These are phyloP conservation scores for Geotrichum macrosporum DNA, from an alignment of 1,139 yeast genomes.

Conservation along the genomic window DNA sequence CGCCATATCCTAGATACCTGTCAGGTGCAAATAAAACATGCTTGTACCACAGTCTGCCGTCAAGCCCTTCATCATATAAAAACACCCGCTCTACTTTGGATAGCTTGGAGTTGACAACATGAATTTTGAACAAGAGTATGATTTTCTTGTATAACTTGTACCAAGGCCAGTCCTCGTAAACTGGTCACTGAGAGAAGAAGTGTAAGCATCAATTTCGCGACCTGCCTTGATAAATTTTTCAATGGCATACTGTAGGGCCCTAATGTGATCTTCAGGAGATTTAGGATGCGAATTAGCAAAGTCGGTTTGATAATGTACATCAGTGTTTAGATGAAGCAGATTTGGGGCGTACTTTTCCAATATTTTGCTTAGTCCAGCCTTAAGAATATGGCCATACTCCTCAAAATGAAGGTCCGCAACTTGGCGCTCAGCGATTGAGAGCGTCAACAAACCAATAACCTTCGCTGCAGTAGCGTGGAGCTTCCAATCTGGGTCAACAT, in stretches of 20 bases:
- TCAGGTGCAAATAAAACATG: slow-evolving; percentile 24
- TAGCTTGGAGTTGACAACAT: slow-evolving; percentile 38
- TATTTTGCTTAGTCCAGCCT: slow-evolving; percentile 17
- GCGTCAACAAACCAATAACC: slow-evolving; percentile 46
- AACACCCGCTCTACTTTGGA: slow-evolving; percentile 55
- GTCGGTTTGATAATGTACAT: not conserved
- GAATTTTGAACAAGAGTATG: slow-evolving; percentile 31
- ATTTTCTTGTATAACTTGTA: slow-evolving; percentile 34
- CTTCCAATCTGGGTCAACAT: slow-evolving; percentile 56
- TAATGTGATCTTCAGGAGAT: slow-evolving; percentile 26
- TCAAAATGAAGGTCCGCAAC: slow-evolving; percentile 42
- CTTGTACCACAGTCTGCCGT: slow-evolving; percentile 23
- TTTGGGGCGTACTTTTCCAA: slow-evolving; percentile 2
- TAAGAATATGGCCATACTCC: slow-evolving; percentile 43
- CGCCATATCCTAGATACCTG: slow-evolving; percentile 63
- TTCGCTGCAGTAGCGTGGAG: slow-evolving; percentile 54
- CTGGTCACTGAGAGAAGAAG: slow-evolving; percentile 31
- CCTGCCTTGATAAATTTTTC: slow-evolving; percentile 28
- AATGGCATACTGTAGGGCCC: slow-evolving; percentile 30
- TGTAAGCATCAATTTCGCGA: slow-evolving; percentile 32
- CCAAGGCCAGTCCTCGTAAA: slow-evolving; percentile 36
- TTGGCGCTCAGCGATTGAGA: slow-evolving; percentile 48
- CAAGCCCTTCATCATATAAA: slow-evolving; percentile 34
- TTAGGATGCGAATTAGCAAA: not conserved
- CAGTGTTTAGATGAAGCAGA: not conserved